Percentiles rank a stretch among this genome's conserved stretches.
Conservation (phyloP, 169 alveolate species). For the Plasmodium falciparum region DNA sequence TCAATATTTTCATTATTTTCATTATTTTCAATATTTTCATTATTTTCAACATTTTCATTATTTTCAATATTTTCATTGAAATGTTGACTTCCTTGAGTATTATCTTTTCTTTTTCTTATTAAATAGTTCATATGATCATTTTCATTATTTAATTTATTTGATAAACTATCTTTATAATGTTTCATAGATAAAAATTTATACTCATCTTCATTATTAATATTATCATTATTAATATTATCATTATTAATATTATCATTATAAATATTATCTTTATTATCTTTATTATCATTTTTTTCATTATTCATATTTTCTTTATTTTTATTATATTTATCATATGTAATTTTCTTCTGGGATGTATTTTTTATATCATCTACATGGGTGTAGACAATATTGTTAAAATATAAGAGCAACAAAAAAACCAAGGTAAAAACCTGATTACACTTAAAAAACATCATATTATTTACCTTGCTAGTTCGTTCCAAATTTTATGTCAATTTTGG, state of each 20-base stretch:
- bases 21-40: no score
- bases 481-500: conserved; percentile 1
- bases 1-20: not conserved
- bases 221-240: not conserved
- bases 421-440: conserved; percentile 29
- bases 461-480: not conserved
- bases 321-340: conserved; percentile 5
- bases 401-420: conserved; percentile 14
- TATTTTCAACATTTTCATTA: not conserved
- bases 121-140: not conserved
- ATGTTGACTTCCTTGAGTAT: conserved; percentile 1
- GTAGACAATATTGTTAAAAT: conserved; percentile 19
- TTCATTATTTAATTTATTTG: not conserved
- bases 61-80: no score
- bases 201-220: not conserved
- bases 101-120: conserved; percentile 15
- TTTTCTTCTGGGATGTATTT: not conserved
- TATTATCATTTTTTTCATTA: conserved; percentile 2
- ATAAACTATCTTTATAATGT: not conserved
- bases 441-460: conserved; percentile 34
- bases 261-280: not conserved
- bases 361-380: conserved; percentile 12
- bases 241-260: not conserved
- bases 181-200: not conserved
- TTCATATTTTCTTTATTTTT: not conserved